Evolutionary conservation across 108 stramenopile species (phyloP).

Genomic region (Fistulifera pelliculosa): DNA sequence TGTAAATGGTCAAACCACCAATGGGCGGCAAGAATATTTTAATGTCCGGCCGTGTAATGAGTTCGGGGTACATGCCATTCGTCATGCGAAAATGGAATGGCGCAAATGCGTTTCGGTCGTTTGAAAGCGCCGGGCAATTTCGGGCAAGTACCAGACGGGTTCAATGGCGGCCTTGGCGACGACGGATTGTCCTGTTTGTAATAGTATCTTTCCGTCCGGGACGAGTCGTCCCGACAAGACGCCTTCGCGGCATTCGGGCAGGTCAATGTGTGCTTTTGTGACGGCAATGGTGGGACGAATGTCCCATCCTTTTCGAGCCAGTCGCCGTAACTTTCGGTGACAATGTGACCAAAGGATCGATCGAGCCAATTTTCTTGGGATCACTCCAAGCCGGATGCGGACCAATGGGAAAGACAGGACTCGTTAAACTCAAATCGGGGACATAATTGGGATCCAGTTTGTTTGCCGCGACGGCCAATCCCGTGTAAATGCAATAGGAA

Average conservation of each 20-base stretch:
- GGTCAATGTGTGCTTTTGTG: constrained; percentile 98
- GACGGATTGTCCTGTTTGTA: constrained; percentile 84
- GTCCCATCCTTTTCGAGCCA: constrained; percentile 96
- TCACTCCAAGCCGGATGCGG: constrained; percentile 91
- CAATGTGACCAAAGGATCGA: constrained; percentile 95
- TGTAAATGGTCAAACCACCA: constrained; percentile 98
- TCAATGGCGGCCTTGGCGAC: constrained; percentile 98
- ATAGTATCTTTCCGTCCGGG: constrained; percentile 89
- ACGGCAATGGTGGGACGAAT: constrained; percentile 99
- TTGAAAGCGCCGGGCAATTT: constrained; percentile 94
- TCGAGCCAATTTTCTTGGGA: constrained; percentile 74
- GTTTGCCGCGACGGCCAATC: constrained; percentile 92
- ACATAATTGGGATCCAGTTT: constrained; percentile 91
- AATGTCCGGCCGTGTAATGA: constrained; percentile 95
- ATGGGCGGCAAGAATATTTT: constrained; percentile 98
- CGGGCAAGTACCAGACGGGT: constrained; percentile 99
- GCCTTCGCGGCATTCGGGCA: constrained; percentile 93
- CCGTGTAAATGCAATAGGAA: constrained; percentile 95
- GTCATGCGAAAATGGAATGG: constrained; percentile 96
- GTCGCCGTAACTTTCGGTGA: constrained; percentile 63
- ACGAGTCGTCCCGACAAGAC: constrained; percentile 75
- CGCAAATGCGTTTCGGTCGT: constrained; percentile 85
- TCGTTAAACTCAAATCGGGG: constrained; percentile 85
- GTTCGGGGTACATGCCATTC: constrained; percentile 98
- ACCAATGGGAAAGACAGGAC: constrained; percentile 92